These are phyloP conservation scores for Suillus plorans DNA, from an alignment of 768 basidiomycete genomes.

Conservation along the genomic window DNA sequence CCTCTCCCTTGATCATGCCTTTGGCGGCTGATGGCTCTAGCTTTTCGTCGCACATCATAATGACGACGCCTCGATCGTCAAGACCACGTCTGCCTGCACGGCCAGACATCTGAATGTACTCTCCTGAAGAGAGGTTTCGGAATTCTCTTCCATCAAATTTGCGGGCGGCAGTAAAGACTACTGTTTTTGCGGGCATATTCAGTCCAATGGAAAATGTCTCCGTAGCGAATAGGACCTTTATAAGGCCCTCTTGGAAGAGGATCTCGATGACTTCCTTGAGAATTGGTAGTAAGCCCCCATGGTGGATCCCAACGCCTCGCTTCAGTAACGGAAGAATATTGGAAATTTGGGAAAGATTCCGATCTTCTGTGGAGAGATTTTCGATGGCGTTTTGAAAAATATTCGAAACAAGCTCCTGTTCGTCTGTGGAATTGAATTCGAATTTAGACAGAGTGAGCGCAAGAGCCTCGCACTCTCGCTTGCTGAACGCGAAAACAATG, in stretches of 20 bases:
- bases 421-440: constrained; percentile 91
- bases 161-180: constrained; percentile 92
- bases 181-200: constrained; percentile 99
- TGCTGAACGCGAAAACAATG: constrained; percentile 98
- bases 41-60: constrained; percentile 99
- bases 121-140: constrained; percentile 88
- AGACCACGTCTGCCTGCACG: constrained; percentile 95
- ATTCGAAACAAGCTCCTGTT: constrained; percentile 80
- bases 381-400: constrained; percentile 96
- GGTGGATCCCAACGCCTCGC: constrained; percentile 97
- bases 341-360: constrained; percentile 88
- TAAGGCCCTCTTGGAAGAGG: constrained; percentile 95
- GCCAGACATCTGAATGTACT: constrained; percentile 99
- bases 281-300: constrained; percentile 95
- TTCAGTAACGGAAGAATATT: constrained; percentile 91
- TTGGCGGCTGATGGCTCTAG: constrained; percentile 91
- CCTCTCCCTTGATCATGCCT: constrained; percentile 97
- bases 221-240: constrained; percentile 97
- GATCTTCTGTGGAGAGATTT: constrained; percentile 82
- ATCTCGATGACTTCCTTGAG: constrained; percentile 99
- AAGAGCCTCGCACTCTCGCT: constrained; percentile 93
- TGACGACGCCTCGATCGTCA: constrained; percentile 98
- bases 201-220: constrained; percentile 98
- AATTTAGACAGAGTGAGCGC: constrained; percentile 93
- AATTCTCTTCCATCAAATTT: constrained; percentile 98